Evolutionary conservation across 768 basidiomycete species (phyloP).

Genomic region (Suillus brevipes): DNA sequence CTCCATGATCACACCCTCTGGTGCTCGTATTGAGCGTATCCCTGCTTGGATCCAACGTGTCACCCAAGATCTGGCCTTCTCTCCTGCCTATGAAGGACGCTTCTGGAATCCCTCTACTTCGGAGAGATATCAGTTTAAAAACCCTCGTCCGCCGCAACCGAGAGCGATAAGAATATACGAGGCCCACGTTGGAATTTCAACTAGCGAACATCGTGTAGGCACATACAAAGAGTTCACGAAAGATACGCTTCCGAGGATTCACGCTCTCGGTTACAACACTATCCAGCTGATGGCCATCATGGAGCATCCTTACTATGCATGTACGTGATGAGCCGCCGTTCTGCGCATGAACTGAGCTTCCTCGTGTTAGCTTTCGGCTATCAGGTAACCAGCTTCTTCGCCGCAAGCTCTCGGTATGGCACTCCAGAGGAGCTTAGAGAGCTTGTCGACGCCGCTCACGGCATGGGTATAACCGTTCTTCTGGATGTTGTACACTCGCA

Average conservation of each 20-base stretch:
- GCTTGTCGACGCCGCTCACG: conserved; percentile 92
- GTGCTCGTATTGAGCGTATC: conserved; percentile 84
- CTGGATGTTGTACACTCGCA: conserved; percentile 98
- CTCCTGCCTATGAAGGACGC: conserved; percentile 93
- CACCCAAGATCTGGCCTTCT: conserved; percentile 88
- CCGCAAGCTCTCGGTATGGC: conserved; percentile 94
- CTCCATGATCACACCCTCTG: conserved; percentile 82
- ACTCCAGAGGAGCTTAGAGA: conserved; percentile 95
- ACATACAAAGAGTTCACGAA: conserved; percentile 95
- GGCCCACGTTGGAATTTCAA: conserved; percentile 97
- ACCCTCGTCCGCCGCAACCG: conserved; percentile 68
- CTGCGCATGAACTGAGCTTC: conserved; percentile 1
- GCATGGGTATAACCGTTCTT: conserved; percentile 88
- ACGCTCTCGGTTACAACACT: conserved; percentile 90
- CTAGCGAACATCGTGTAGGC: conserved; percentile 82
- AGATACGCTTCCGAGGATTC: conserved; percentile 84
- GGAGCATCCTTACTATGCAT: conserved; percentile 98
- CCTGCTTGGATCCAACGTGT: conserved; percentile 96
- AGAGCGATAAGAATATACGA: conserved; percentile 84
- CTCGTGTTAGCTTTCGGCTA: conserved; percentile 84
- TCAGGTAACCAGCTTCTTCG: conserved; percentile 97
- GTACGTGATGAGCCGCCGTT: conserved; percentile 44
- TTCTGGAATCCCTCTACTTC: conserved; percentile 93
- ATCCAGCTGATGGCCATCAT: conserved; percentile 99
- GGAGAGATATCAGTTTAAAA: conserved; percentile 79